Evolutionary conservation across 192 early-diverging fungal genomes (phyloP), one percentile per base, ranked within the genome.

Genomic region (Rhizophagus sp.): DNA sequence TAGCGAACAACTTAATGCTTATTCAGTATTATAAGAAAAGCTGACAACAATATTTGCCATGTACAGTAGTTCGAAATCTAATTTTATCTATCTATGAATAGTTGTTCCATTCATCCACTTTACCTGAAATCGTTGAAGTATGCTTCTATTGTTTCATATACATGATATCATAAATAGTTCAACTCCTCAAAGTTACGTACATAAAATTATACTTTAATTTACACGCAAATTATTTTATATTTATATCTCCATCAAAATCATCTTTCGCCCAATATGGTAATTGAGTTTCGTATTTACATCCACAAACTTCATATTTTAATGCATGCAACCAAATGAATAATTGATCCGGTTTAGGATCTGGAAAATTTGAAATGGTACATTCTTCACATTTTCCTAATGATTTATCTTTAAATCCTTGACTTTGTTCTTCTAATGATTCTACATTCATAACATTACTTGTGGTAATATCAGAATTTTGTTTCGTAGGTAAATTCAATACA

Each of bases 271-370:
- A 99, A 9, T 85, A 88, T 4, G 97, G 97, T 33, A 92, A 76
- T 61, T 87, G 83, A 1, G 96, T 96, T 80, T 97, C 93, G 84
- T 91, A 95, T 1, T 84, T 77, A 94, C 95, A 96, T 1, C 87
- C 92, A 7, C 89, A 84, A 0, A 91, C 92, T 44, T 87, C 85
- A 83, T 97, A 97, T 71, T 90, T 89, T 87, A 89, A 95, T n/a
- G 96, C 94, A 83, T 99, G 97, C 63, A 99, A 89, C 89, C 90
- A 99, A 78, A 99, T 96, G 24, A 83, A 84, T 22, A 97, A 88
- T 83, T 97, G 89, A 68, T 95, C 90, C 1, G 89, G 90, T 3
- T 83, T 82, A 0, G 95, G 95, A 81, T 98, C 96, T 0, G 85
- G 81, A 70, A 89, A 79, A 44, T 89, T 85, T 1, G 81, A 76